Base-by-base conservation (phyloP, 2,329 filamentous ascomycete genomes). In the Allantophomopsis lycopodina region DNA sequence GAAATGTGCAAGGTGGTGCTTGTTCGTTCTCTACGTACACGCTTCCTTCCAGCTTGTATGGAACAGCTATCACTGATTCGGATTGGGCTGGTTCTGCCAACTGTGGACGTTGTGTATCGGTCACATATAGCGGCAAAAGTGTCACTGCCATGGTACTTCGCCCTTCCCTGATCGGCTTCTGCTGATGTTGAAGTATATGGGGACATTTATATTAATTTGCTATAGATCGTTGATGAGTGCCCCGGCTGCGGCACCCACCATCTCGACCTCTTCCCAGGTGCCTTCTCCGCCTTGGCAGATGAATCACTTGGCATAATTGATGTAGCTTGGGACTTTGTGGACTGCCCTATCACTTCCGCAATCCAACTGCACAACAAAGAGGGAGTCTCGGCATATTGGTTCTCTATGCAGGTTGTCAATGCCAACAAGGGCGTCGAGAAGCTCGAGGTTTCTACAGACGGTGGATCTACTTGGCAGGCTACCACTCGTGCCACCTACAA, bases 11-110 rank as follows among this genome's bases (percentile, higher is more conserved):
- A 5, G 76, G 76, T 32, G 78, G 78, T 44, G 67, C 65, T 42
- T 83, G 78, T 58, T 73, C 69, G 11, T 80, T 82, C 62, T 62
- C 64, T 8, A 70, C 66, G 37, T 80, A 79, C 60, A 76, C 66
- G 2, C 60, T 82, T 18, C 76, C 77, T 7, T 61, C 66, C 10
- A 61, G 63, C 11, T 56, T 81, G 41, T 73, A 63, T 48, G 78
- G 79, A 40, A 76, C 75, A 7, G 78, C 79, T 2, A 64, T 76
- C 38, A 73, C 76, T 1, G 66, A 66, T 32, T 59, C 63, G 3
- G 68, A 66, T 47, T 83, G 78, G 78, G 55, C 65, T 38, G 57
- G 54, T 39, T 64, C 68, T 2, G 64, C 60, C 34, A 61, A 71
- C 45, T 83, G 79, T 50, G 78, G 79, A 46, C 60, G 65, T 15